Evolutionary conservation across 208 protist genomes (phyloP), one percentile per base, ranked within the genome.

Genomic region (Strigomonas culicis): DNA sequence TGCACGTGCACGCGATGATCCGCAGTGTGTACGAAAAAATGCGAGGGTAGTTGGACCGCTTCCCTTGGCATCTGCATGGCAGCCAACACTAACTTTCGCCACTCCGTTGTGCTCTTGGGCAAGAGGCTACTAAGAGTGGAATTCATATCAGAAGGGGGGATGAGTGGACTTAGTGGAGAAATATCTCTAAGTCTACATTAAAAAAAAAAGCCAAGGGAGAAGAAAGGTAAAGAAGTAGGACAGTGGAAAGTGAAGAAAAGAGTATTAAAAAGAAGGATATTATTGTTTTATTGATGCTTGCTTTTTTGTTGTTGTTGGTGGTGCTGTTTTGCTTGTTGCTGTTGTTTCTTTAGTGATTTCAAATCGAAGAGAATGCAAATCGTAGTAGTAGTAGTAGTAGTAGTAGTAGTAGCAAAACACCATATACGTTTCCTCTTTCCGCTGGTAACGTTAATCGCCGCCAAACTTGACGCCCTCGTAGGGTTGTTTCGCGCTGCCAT

Each of bases 401-500:
- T 17, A 17, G 39, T 46, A 46, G 39, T 10, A 17, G 39, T 46
- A 46, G 17, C 10, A 46, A n/a, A 46, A 46, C 39, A 46, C n/a
- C 8, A 51, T 56, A 68, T 31, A 1, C 52, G 25, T 49, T 19
- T 15, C 41, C 24, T 4, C 13, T 6, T n/a, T n/a, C n/a, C n/a
- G n/a, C n/a, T 46, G 21, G 44, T 11, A 32, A 32, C 11, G 24
- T 68, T 60, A 82, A 31, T 79, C 61, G 10, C 89, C 90, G 55
- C 90, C 90, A 59, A 95, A 90, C 64, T 95, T 95, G 8, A 95
- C 90, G 32, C 90, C 90, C 57, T 95, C 70, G 63, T 93, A 95
- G 1, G 90, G 90, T 60, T 86, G 74, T 32, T 59, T 76, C 10
- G 74, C 31, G 62, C 75, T 86, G 30, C 86, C 90, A 64, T 95